Conservation (phyloP, 1,284 basidiomycete genomes). For the Sporisorium scitamineum region DNA sequence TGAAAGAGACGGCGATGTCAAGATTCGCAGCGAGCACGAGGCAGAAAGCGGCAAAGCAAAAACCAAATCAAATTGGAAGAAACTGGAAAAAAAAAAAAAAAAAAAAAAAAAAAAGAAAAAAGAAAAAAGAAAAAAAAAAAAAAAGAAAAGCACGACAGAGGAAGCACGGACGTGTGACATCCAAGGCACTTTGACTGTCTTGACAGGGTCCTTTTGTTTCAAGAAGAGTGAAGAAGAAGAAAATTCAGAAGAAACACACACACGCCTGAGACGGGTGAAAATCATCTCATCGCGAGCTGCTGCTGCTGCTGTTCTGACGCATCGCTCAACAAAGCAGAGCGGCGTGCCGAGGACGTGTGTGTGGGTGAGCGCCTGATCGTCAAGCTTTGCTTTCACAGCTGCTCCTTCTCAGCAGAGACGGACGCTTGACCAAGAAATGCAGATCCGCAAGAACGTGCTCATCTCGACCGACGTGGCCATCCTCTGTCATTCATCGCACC, state of each 20-base stretch:
- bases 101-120: background rate
- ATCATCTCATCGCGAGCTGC: constrained; percentile 23
- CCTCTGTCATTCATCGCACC: background rate
- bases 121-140: background rate
- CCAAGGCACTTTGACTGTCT: constrained; percentile 21
- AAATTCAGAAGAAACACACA: constrained; percentile 3
- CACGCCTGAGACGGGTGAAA: constrained; percentile 15
- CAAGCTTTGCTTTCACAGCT: constrained; percentile 11
- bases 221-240: constrained; percentile 8
- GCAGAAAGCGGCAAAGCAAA: constrained; percentile 5
- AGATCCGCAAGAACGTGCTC: constrained; percentile 40
- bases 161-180: constrained; percentile 25
- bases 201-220: constrained; percentile 6
- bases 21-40: constrained; percentile 10
- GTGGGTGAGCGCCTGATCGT: too few species aligned
- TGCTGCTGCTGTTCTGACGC: background rate
- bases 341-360: too few species aligned
- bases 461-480: constrained; percentile 14
- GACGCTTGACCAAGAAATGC: constrained; percentile 5
- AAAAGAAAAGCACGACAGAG: constrained; percentile 5
- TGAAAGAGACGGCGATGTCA: constrained; percentile 6
- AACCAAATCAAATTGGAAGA: constrained; percentile 10
- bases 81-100: background rate
- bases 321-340: constrained; percentile 4
- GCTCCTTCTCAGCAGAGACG: background rate